Evolutionary conservation across 1,284 basidiomycete species (phyloP).

Genomic region (Meira miltonrushii): DNA sequence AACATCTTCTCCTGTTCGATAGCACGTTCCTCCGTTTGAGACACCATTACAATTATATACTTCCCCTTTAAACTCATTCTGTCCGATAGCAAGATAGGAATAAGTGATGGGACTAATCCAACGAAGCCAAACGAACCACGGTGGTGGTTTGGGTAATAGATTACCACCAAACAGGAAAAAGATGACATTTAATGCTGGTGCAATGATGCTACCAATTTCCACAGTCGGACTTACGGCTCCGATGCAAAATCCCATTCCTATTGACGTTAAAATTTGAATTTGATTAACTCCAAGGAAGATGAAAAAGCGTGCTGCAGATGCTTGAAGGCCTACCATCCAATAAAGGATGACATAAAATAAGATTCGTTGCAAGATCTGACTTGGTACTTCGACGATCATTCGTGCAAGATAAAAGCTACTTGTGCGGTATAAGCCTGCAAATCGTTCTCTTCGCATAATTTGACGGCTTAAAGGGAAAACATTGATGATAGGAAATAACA

Average conservation of each 20-base stretch:
- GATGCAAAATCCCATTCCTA: conserved; percentile 25
- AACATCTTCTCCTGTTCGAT: conserved; percentile 28
- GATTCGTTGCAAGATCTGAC: conserved; percentile 22
- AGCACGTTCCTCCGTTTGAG: conserved; percentile 24
- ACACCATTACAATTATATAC: conserved; percentile 17
- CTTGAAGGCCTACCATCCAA: conserved; percentile 17
- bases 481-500: conserved; percentile 22
- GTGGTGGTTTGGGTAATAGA: conserved; percentile 29
- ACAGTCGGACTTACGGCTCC: conserved; percentile 23
- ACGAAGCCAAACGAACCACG: conserved; percentile 34
- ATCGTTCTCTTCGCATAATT: conserved; percentile 32
- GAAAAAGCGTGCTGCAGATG: conserved; percentile 9
- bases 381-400: conserved; percentile 31
- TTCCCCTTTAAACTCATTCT: conserved; percentile 27
- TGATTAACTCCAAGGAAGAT: conserved; percentile 14
- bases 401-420: conserved; percentile 30
- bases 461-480: conserved; percentile 30
- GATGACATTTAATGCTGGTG: conserved; percentile 37
- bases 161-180: conserved; percentile 38
- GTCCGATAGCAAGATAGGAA: conserved; percentile 26
- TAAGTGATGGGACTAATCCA: conserved; percentile 41
- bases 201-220: conserved; percentile 33
- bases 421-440: conserved; percentile 28
- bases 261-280: conserved; percentile 11
- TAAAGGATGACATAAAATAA: conserved; percentile 16